phyloP scores from a whole-genome alignment of 106 monocot genomes.

The Platanthera zijinensis region DNA sequence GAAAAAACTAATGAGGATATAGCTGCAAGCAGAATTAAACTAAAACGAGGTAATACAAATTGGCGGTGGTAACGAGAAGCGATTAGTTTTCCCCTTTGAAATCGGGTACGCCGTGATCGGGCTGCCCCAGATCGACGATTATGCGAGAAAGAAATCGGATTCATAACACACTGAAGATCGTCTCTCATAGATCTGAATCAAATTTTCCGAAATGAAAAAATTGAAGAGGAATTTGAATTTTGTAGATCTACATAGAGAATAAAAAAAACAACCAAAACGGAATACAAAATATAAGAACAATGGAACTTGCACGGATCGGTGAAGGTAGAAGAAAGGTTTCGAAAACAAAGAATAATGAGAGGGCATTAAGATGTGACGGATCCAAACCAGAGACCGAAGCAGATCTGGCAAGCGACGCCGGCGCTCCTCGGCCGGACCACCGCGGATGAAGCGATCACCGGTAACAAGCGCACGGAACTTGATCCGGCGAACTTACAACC shows the following conservation, averaged over 20 bases:
- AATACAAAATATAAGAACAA: neutral
- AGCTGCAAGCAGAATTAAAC: neutral
- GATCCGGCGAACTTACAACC: neutral
- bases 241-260: neutral
- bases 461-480: neutral
- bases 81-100: neutral
- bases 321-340: neutral
- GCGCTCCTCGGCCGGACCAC: neutral
- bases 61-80: neutral
- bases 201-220: neutral
- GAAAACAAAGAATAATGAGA: neutral
- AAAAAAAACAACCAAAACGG: neutral
- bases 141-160: neutral
- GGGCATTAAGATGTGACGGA: neutral
- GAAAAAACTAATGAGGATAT: neutral
- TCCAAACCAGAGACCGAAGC: constrained; percentile 1
- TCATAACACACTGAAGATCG: neutral
- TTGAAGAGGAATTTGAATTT: neutral
- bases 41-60: neutral
- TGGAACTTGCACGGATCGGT: neutral
- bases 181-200: neutral
- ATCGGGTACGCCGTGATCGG: neutral
- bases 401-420: constrained; percentile 6
- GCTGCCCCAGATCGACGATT: neutral
- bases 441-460: neutral